Evolutionary conservation across 192 early-diverging fungal species (phyloP), one percentile per base, ranked within the genome.

Genomic region (Spizellomyces sp.): DNA sequence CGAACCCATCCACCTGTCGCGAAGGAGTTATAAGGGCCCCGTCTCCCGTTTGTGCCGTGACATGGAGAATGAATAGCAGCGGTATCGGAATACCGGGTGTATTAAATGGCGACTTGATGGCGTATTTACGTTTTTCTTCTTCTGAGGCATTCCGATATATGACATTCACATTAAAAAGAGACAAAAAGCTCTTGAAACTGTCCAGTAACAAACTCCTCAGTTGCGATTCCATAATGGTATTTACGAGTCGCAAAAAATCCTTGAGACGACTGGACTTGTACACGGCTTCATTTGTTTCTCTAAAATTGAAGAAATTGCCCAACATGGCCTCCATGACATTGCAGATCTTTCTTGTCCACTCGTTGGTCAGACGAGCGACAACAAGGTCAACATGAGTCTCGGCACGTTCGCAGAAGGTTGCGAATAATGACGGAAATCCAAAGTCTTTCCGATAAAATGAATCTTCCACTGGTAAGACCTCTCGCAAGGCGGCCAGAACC

Each of bases 171-270:
- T 22, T 19, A 67, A 79, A 79, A 12, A 79, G 44, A 15, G 41
- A 45, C 6, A 77, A 45, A 12, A 67, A 81, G 3, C 6, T n/a
- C 8, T 48, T 58, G 9, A 74, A 52, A 9, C 69, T 63, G 14
- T 76, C 52, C 4, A 75, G 46, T 45, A 79, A n/a, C 5, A 78
- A 2, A 45, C 43, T 61, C n/a, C 48, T 56, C 8, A 79, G 54
- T 59, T 79, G 78, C 1, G 58, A 50, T 58, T 66, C 76, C 75
- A 80, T 74, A 50, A 80, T 58, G 6, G 48, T 43, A 60, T 66
- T 67, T 5, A 80, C 65, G 21, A 80, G 61, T 14, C 47, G 21
- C 55, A 79, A 62, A 46, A 77, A 78, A 19, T 19, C 59, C 8
- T 69, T 62, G 15, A 66, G 59, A 19, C 79, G 54, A n/a, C 71